Evolutionary conservation across 768 basidiomycete genomes (phyloP).

Genomic region (Holtermannia corniformis): DNA sequence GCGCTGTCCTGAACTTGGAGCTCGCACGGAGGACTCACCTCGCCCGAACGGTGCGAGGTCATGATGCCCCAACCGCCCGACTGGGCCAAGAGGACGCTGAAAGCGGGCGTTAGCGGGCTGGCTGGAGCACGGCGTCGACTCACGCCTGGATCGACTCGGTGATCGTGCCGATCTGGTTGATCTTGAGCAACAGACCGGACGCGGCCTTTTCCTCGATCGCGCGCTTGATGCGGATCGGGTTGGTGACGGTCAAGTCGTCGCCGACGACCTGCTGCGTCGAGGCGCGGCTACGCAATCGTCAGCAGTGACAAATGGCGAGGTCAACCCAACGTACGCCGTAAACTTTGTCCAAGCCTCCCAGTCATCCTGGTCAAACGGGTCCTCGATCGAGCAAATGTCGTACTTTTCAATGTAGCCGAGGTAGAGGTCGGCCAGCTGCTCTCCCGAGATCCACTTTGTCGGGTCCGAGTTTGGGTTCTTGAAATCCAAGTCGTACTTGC

Average conservation of each 20-base stretch:
- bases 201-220: conserved; percentile 99
- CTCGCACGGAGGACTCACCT: too few relatives aligned
- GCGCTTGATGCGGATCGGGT: conserved; percentile 92
- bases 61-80: conserved; percentile 98
- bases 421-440: conserved; percentile 88
- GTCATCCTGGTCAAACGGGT: conserved; percentile 99
- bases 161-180: conserved; percentile 99
- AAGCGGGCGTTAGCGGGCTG: conserved; percentile 5
- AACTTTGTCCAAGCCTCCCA: conserved; percentile 97
- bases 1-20: too few relatives aligned
- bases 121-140: conserved; percentile 37
- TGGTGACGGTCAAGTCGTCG: conserved; percentile 96
- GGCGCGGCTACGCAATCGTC: not conserved
- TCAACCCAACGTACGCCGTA: conserved; percentile 61
- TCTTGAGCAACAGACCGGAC: conserved; percentile 96
- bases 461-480: conserved; percentile 96
- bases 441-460: conserved; percentile 88
- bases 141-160: conserved; percentile 98
- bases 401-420: conserved; percentile 77
- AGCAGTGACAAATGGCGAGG: conserved; percentile 71
- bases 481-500: conserved; percentile 89
- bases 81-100: conserved; percentile 85
- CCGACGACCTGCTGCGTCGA: conserved; percentile 40
- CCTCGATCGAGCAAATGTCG: conserved; percentile 60
- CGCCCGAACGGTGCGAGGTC: conserved; percentile 97